A percentile compares a stretch with the other conserved stretches of the same genome.
These are phyloP conservation scores for Fusarium albidum DNA, from an alignment of 2,329 filamentous ascomycete species.

Conservation along the genomic window DNA sequence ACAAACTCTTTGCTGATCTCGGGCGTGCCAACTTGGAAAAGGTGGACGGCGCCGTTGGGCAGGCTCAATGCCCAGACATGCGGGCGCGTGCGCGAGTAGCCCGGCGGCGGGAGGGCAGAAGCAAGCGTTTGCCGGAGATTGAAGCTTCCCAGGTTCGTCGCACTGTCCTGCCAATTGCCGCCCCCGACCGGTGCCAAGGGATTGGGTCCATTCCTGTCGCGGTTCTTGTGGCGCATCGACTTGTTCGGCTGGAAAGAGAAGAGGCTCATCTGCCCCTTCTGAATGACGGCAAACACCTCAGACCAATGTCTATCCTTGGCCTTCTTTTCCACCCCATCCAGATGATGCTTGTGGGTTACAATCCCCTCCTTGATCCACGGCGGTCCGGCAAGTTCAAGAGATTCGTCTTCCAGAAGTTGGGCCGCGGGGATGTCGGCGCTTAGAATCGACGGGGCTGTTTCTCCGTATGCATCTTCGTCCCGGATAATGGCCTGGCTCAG, in stretches of 20 bases:
- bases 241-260: slow-evolving; percentile 93
- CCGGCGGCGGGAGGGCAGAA: slow-evolving; percentile 86
- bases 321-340: slow-evolving; percentile 89
- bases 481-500: slow-evolving; percentile 96
- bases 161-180: slow-evolving; percentile 98
- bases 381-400: slow-evolving; percentile 88
- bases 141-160: slow-evolving; percentile 87
- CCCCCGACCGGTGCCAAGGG: slow-evolving; percentile 79
- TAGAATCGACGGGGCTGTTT: slow-evolving; percentile 55
- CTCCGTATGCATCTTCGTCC: slow-evolving; percentile 73
- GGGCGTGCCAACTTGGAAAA: slow-evolving; percentile 97
- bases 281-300: slow-evolving; percentile 94
- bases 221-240: slow-evolving; percentile 73
- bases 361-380: slow-evolving; percentile 99
- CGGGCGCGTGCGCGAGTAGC: slow-evolving; percentile 88
- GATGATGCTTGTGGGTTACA: slow-evolving; percentile 94
- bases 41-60: slow-evolving; percentile 90
- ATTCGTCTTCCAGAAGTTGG: slow-evolving; percentile 88
- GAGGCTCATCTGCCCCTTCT: slow-evolving; percentile 91
- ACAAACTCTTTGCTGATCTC: slow-evolving; percentile 97
- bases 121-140: slow-evolving; percentile 91
- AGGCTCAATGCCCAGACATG: slow-evolving; percentile 95
- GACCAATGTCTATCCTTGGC: slow-evolving; percentile 94
- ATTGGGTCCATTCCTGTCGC: slow-evolving; percentile 58
- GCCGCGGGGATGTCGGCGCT: slow-evolving; percentile 68